Percentiles rank a stretch among this genome's conserved stretches.
phyloP scores from a whole-genome alignment of 2,329 filamentous ascomycete species.

The Emergomyces orientalis region DNA sequence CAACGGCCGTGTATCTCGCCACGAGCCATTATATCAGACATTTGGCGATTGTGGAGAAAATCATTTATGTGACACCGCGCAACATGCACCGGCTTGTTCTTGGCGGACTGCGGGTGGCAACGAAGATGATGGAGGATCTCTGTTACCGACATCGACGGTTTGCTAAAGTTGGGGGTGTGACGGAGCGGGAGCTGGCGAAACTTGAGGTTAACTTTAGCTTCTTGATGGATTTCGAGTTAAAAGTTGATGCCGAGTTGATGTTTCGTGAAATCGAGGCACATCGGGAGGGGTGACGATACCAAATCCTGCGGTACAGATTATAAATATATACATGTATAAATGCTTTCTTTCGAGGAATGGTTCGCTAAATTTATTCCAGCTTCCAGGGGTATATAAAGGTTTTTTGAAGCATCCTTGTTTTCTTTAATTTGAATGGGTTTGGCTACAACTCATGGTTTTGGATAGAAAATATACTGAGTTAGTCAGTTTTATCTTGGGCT shows the following conservation, averaged over 20 bases:
- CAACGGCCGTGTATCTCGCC: constrained; percentile 84
- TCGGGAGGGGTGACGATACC: neutral
- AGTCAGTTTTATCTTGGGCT: no score
- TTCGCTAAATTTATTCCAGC: neutral
- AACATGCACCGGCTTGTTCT: constrained; percentile 83
- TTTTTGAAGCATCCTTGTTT: neutral
- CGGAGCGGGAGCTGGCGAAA: constrained; percentile 66
- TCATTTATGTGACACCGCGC: constrained; percentile 68
- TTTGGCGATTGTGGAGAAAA: constrained; percentile 65
- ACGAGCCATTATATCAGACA: constrained; percentile 80
- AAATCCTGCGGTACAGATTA: neutral
- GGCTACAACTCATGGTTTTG: neutral
- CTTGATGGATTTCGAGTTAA: constrained; percentile 72
- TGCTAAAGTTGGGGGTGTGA: constrained; percentile 80
- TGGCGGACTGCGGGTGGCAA: constrained; percentile 74
- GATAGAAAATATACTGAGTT: neutral
- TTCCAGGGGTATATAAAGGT: neutral
- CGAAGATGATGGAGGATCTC: constrained; percentile 90
- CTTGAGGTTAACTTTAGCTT: constrained; percentile 88
- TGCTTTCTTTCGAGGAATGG: neutral
- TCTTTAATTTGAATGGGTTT: neutral
- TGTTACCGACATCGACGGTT: constrained; percentile 77
- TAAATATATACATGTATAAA: neutral
- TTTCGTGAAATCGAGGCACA: constrained; percentile 34
- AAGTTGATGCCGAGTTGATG: constrained; percentile 51